Base-by-base conservation (phyloP, 257 asterid species). In the Phtheirospermum japonicum region DNA sequence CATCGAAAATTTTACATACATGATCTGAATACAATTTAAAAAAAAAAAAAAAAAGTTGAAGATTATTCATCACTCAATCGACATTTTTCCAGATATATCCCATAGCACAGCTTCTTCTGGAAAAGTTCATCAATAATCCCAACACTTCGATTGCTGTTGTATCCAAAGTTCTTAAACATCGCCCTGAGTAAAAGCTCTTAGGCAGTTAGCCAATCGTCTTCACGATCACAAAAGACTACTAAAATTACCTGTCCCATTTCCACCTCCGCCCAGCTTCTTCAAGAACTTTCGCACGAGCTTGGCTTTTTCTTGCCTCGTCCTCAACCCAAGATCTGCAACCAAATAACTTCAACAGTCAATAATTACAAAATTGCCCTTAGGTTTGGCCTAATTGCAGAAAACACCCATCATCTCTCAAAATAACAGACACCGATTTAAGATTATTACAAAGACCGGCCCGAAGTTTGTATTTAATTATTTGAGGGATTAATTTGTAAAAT, bases 231-330 rank as follows among this genome's bases (percentile, higher is more conserved):
- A 39, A 36, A 34, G 36, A 52, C 42, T 17, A 20, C 12, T 12
- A n/a, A n/a, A n/a, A 75, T 61, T 75, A 74, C 18, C 77, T 61
- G 50, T 80, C 82, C 99, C 99, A 93, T 75, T 68, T 93, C 99
- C 99, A 89, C 72, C 97, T 82, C 57, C 82, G 82, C 11, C 77
- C 82, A 57, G 90, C 97, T 68, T 85, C 88, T 79, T 69, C 83
- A 1, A 93, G 91, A 65, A 93, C 79, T 72, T 85, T 83, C 9
- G 88, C 85, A 6, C 96, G 95, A 32, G 79, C 75, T 67, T 79
- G 91, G 78, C 88, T 87, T 74, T 83, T 93, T 58, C 79, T 79
- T 7, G 95, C 99, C 76, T 93, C 99, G 6, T 87, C 96, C 74
- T 83, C 94, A n/a, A 89, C 80, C 99, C 96, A 93, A 33, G 94